These are phyloP conservation scores for Lentinula aciculospora DNA, from an alignment of 768 basidiomycete genomes.

Conservation along the genomic window DNA sequence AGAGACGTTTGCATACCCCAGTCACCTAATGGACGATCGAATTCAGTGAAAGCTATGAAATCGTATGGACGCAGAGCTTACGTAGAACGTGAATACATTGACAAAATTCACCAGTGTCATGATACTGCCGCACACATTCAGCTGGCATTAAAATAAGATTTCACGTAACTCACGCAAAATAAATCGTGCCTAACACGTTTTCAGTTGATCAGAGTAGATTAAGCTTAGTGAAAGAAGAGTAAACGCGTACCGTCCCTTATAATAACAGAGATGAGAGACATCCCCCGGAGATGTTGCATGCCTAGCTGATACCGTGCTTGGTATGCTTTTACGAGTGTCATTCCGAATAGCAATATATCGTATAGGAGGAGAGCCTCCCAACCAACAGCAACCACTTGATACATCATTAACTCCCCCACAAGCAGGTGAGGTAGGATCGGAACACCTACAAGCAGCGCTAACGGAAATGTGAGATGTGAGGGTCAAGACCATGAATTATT, in stretches of 20 bases:
- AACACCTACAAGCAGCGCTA: constrained; percentile 3
- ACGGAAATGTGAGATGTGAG: not conserved
- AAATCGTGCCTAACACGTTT: not conserved
- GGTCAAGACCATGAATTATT: not conserved
- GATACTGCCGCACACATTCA: not conserved
- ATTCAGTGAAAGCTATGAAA: not conserved
- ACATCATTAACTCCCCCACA: not conserved
- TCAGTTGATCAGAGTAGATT: not conserved
- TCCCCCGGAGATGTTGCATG: not conserved
- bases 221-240: not conserved
- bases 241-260: constrained; percentile 1
- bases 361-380: constrained; percentile 2
- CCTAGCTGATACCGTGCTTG: not conserved
- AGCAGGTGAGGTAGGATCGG: not conserved
- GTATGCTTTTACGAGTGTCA: constrained; percentile 2
- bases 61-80: not conserved
- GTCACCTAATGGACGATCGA: not conserved
- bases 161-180: not conserved
- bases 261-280: not conserved
- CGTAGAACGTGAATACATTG: constrained; percentile 1
- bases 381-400: not conserved
- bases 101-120: not conserved
- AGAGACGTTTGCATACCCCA: not conserved
- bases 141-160: not conserved
- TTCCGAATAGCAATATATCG: not conserved